Conservation (phyloP, 2,329 filamentous ascomycete genomes). For the Penicillium sp. region DNA sequence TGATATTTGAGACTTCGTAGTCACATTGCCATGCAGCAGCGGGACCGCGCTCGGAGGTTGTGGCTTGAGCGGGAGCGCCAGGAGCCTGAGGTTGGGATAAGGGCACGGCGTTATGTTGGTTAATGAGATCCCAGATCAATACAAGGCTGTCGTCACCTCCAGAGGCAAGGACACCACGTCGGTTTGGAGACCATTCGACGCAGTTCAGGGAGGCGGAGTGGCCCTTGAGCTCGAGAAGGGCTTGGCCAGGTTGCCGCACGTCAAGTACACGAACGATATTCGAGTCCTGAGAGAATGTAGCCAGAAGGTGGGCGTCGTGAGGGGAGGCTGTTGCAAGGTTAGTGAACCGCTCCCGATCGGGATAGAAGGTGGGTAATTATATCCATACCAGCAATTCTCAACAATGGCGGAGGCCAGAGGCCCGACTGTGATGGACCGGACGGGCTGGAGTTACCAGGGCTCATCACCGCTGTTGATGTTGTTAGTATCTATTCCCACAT, state of each 20-base stretch:
- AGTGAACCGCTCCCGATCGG: neutral
- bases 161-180: slow-evolving; percentile 86
- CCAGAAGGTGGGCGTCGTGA: slow-evolving; percentile 91
- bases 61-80: slow-evolving; percentile 30
- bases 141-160: slow-evolving; percentile 92
- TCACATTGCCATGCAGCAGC: slow-evolving; percentile 54
- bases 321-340: slow-evolving; percentile 69
- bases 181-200: slow-evolving; percentile 91
- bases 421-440: slow-evolving; percentile 66
- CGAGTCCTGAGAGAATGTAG: slow-evolving; percentile 95
- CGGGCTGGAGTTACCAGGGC: slow-evolving; percentile 67
- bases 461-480: slow-evolving; percentile 46
- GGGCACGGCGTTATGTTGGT: slow-evolving; percentile 61
- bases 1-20: slow-evolving; percentile 55
- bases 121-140: slow-evolving; percentile 90
- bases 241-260: slow-evolving; percentile 93
- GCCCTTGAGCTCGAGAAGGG: slow-evolving; percentile 88
- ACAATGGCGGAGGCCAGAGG: slow-evolving; percentile 64
- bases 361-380: neutral
- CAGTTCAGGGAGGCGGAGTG: slow-evolving; percentile 86
- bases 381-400: slow-evolving; percentile 51
- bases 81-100: slow-evolving; percentile 42
- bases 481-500: neutral
- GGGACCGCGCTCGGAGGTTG: slow-evolving; percentile 51
- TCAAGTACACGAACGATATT: slow-evolving; percentile 93